These are phyloP conservation scores for Barnettozyma sp. DNA, from an alignment of 805 yeast genomes.

Conservation along the genomic window DNA sequence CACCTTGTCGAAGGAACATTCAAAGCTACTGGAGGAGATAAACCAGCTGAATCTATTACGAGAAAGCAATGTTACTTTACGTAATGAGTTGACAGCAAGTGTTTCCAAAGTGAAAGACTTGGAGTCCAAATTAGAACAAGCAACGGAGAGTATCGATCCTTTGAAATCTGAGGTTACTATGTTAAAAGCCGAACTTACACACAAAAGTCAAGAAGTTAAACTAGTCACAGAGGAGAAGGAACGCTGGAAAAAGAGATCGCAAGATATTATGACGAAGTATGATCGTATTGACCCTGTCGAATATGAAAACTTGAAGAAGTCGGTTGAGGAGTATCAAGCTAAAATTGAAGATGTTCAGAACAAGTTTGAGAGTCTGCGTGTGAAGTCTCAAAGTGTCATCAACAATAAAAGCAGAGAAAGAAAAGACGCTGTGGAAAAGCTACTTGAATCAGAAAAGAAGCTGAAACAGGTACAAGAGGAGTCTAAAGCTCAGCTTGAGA, in stretches of 20 bases:
- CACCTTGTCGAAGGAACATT: slow-evolving; percentile 31
- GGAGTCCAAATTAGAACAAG: slow-evolving; percentile 31
- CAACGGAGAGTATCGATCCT: slow-evolving; percentile 36
- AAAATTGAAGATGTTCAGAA: slow-evolving; percentile 20
- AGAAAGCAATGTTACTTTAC: slow-evolving; percentile 60
- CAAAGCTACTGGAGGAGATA: slow-evolving; percentile 43
- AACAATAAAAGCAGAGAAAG: slow-evolving; percentile 20
- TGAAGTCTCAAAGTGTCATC: slow-evolving; percentile 26
- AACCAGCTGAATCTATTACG: slow-evolving; percentile 56
- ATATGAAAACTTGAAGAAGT: slow-evolving; percentile 30
- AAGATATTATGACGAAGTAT: slow-evolving; percentile 38
- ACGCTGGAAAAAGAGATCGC: slow-evolving; percentile 51
- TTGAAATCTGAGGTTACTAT: slow-evolving; percentile 33
- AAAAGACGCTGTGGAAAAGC: slow-evolving; percentile 12
- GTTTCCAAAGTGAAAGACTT: slow-evolving; percentile 30
- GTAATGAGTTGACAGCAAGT: slow-evolving; percentile 40
- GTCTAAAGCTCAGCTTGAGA: slow-evolving; percentile 13
- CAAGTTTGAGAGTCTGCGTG: slow-evolving; percentile 18
- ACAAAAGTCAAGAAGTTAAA: slow-evolving; percentile 43
- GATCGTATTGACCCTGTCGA: slow-evolving; percentile 44
- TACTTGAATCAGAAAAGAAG: slow-evolving; percentile 18
- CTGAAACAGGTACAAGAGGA: slow-evolving; percentile 9
- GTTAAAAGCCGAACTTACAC: slow-evolving; percentile 36
- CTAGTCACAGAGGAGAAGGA: slow-evolving; percentile 46
- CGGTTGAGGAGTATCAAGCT: slow-evolving; percentile 22